A percentile compares a stretch with the other conserved stretches of the same genome.
phyloP scores from a whole-genome alignment of 1,284 basidiomycete genomes.

The Sutorius eximius region DNA sequence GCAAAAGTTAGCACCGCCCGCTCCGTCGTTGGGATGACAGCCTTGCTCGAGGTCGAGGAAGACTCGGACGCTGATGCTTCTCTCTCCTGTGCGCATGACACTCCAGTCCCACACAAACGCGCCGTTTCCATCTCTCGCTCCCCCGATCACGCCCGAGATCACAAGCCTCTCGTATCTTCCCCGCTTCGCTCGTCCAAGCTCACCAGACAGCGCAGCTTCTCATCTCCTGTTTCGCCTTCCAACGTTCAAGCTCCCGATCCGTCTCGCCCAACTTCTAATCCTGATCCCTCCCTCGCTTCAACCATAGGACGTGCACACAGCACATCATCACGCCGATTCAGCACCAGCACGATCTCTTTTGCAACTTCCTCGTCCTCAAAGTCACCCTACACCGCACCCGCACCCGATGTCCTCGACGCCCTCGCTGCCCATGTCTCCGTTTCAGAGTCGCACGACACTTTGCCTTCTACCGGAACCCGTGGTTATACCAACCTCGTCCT shows the following conservation, averaged over 20 bases:
- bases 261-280: not conserved
- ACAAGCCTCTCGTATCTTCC: slow-evolving; percentile 28
- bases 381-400: slow-evolving; percentile 32
- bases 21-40: slow-evolving; percentile 56
- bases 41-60: slow-evolving; percentile 57
- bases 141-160: slow-evolving; percentile 4
- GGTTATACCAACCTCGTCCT: slow-evolving; percentile 73
- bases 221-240: slow-evolving; percentile 23
- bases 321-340: slow-evolving; percentile 18
- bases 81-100: slow-evolving; percentile 3
- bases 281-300: slow-evolving; percentile 8
- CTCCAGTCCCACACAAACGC: slow-evolving; percentile 17
- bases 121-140: slow-evolving; percentile 10
- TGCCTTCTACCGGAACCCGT: slow-evolving; percentile 55
- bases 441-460: slow-evolving; percentile 27
- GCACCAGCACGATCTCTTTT: slow-evolving; percentile 17
- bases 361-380: slow-evolving; percentile 28
- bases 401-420: slow-evolving; percentile 34
- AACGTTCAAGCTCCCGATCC: slow-evolving; percentile 4
- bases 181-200: slow-evolving; percentile 29
- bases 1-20: slow-evolving; percentile 38
- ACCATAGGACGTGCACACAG: slow-evolving; percentile 8
- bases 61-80: slow-evolving; percentile 33
- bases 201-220: slow-evolving; percentile 31
- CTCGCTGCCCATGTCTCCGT: slow-evolving; percentile 34